A percentile compares a stretch with the other conserved stretches of the same genome.
Evolutionary conservation across 306 rosid genomes (phyloP).

Genomic region (Cyclanthera cordifolia): DNA sequence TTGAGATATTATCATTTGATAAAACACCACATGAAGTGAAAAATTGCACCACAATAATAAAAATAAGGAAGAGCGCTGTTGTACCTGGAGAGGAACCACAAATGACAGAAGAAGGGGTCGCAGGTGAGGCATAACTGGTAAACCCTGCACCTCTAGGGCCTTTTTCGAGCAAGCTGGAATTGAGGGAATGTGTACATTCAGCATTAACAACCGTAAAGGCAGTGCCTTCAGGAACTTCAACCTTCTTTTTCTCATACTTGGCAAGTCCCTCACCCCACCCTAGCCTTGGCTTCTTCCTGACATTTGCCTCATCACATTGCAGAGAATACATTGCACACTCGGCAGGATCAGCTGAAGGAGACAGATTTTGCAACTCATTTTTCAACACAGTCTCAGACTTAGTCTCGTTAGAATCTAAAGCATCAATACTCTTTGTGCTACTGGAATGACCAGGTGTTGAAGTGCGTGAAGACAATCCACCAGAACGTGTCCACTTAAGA

Average conservation of each 20-base stretch:
- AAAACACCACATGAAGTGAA: neutral
- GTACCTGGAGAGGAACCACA: constrained; percentile 95
- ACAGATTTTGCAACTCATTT: constrained; percentile 36
- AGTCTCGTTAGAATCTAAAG: neutral
- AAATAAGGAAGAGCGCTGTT: neutral
- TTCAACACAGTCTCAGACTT: constrained; percentile 45
- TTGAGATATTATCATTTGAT: neutral
- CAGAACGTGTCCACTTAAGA: constrained; percentile 78
- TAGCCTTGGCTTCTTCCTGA: constrained; percentile 82
- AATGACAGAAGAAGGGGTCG: constrained; percentile 90
- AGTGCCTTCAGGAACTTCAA: constrained; percentile 64
- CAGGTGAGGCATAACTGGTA: constrained; percentile 75
- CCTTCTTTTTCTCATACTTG: constrained; percentile 91
- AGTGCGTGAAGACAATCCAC: constrained; percentile 74
- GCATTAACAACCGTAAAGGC: constrained; percentile 24
- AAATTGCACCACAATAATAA: neutral
- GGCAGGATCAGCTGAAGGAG: constrained; percentile 61
- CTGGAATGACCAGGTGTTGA: constrained; percentile 75
- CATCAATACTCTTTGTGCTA: constrained; percentile 42
- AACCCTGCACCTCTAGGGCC: constrained; percentile 47
- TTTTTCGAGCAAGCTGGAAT: constrained; percentile 50
- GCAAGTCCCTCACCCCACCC: constrained; percentile 99
- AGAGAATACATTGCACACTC: constrained; percentile 56
- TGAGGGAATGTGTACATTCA: constrained; percentile 33
- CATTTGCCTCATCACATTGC: constrained; percentile 48